Evolutionary conservation across 208 protist species (phyloP), one percentile per base, ranked within the genome.

Genomic region (Leishmania mexicana): DNA sequence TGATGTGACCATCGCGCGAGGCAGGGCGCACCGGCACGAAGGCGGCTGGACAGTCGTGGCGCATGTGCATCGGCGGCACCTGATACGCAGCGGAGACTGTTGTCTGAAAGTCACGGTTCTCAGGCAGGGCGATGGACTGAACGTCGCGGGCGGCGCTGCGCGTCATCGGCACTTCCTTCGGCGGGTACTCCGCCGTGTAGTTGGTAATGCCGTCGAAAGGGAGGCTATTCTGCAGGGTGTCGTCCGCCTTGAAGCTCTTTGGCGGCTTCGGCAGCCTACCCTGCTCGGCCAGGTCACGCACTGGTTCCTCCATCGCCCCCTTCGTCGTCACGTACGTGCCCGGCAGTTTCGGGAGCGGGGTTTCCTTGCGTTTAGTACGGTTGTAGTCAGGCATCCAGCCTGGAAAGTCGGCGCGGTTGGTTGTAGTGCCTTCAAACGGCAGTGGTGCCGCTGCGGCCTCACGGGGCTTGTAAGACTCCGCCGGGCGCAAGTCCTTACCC

Each of bases 91-190:
- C 81, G 53, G 84, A 88, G 62, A 83, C 78, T 47, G 89, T 92
- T 21, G 94, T 97, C 79, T 91, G 77, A 89, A 97, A 97, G 89
- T 97, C 93, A 75, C 94, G 92, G 68, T 91, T 96, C 81, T 97
- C 92, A 35, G 92, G 93, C 62, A 95, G 68, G 38, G 64, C 81
- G 47, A 80, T 65, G 42, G 31, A 40, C 53, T 77, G 58, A 24
- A 40, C 65, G 78, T 86, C 83, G 78, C 79, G 87, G 70, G 79
- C 53, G 76, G 79, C 74, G 79, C 65, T 79, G 87, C 73, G 88
- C 31, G 64, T 80, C 70, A 89, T 75, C 31, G 93, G 88, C 67
- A 89, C 90, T 76, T 97, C 88, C 92, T 97, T 97, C 73, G 91
- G 80, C 51, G 91, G 94, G 86, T 95, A 97, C 70, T 97, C 94